Evolutionary conservation across 2,329 filamentous ascomycete species (phyloP), one percentile per base, ranked within the genome.

Genomic region (Mycosphaerella sp.): DNA sequence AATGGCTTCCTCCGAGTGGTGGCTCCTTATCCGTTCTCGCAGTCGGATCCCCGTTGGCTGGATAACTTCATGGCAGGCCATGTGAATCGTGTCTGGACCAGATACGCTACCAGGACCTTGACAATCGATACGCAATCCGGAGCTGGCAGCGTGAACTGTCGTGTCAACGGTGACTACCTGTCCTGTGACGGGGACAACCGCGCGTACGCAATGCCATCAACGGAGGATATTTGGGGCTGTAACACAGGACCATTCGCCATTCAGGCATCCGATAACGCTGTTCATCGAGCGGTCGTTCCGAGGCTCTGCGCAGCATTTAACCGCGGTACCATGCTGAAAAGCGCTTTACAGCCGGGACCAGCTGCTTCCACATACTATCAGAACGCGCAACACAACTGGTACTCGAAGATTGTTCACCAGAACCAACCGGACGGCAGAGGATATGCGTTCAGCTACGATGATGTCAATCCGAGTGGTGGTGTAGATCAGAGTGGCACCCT

Each of bases 221-320:
- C 80, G 0, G 69, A 69, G 10, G 85, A 87, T 65, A 84, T 89
- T 55, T 81, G 87, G 62, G 79, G 77, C 40, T 87, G 83, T 70
- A 84, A 79, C 63, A 80, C 76, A 6, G 82, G 82, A 0, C 79
- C 81, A 0, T 85, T 85, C 58, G 70, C 72, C 56, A 66, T 75
- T 2, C 53, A 70, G 45, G 59, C 74, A 52, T 60, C 59, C 2
- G 64, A 70, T 13, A 72, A 71, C 44, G 62, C 57, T 13, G 67
- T 71, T 18, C 70, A 74, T 47, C 68, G 70, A 52, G 84, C 84
- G 35, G 77, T 90, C 43, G 82, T 83, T 1, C 85, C 88, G 0
- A 77, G 87, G n/a, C 71, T 94, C 9, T 80, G 85, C 1, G 87
- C 88, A 1, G 86, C 85, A 0, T 80, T 91, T 62, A 88, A 90